These are phyloP conservation scores for Carpinus viminea DNA, from an alignment of 306 rosid genomes.

Conservation along the genomic window DNA sequence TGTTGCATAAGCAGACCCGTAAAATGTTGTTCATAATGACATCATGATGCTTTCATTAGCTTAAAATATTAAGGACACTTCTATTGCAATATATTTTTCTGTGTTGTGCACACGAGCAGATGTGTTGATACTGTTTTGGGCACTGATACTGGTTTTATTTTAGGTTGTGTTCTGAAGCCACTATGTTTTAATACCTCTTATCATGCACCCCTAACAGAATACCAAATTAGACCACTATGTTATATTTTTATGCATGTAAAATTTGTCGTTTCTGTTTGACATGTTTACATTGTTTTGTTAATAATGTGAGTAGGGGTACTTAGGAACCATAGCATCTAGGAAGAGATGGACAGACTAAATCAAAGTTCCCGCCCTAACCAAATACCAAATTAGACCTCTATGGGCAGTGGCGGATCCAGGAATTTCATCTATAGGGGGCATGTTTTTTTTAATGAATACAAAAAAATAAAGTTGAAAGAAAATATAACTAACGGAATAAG, in stretches of 20 bases:
- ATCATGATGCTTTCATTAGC: conserved; percentile 3
- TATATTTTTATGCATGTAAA: neutral
- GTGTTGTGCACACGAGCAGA: neutral
- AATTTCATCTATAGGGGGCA: too few relatives aligned
- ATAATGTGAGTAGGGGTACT: neutral
- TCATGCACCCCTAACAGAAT: neutral
- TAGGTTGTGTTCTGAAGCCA: neutral
- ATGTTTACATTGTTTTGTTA: neutral
- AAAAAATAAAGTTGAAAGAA: too few relatives aligned
- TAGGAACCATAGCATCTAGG: neutral
- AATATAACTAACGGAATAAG: too few relatives aligned
- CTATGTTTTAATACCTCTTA: neutral
- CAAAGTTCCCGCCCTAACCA: too few relatives aligned
- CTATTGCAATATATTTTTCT: neutral
- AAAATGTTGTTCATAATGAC: neutral
- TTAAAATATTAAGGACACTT: neutral
- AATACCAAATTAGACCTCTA: too few relatives aligned
- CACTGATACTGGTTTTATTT: neutral
- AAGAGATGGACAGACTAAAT: neutral
- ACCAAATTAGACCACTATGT: neutral
- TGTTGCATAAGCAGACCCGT: neutral
- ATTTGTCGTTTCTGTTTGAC: neutral
- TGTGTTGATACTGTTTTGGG: neutral
- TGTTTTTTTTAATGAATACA: too few relatives aligned
- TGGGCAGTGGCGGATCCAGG: too few relatives aligned